These are phyloP conservation scores for Lactifluus volemus DNA, from an alignment of 768 basidiomycete species.

Conservation along the genomic window DNA sequence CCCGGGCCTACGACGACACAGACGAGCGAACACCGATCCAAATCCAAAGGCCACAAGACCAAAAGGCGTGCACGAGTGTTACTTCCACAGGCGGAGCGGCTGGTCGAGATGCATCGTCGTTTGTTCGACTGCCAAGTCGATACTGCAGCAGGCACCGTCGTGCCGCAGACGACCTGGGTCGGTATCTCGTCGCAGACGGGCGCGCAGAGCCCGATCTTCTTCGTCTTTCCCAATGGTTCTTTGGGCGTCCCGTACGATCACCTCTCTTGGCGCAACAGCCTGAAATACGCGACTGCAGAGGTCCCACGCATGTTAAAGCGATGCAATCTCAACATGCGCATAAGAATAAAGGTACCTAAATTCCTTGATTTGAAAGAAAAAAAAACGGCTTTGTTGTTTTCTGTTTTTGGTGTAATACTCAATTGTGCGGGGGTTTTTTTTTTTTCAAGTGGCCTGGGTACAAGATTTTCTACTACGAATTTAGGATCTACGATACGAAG, in stretches of 20 bases:
- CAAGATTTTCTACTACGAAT: conserved; percentile 3
- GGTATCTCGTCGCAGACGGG: not conserved
- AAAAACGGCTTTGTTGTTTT: no score
- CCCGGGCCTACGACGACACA: not conserved
- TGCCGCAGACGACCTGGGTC: conserved; percentile 6
- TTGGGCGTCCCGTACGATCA: conserved; percentile 6
- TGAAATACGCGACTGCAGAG: not conserved
- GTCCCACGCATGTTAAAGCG: not conserved
- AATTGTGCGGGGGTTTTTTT: no score
- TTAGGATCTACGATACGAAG: conserved; percentile 3
- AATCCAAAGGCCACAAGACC: not conserved
- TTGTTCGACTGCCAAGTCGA: not conserved
- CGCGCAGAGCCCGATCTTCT: not conserved
- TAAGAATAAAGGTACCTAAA: not conserved
- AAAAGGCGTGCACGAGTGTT: not conserved
- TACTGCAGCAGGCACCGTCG: conserved; percentile 2
- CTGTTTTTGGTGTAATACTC: no score
- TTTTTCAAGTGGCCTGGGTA: conserved; percentile 10
- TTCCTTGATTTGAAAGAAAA: no score
- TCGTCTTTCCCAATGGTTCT: not conserved
- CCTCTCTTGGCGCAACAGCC: not conserved
- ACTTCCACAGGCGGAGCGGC: not conserved
- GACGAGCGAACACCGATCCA: not conserved
- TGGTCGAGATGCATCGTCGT: not conserved
- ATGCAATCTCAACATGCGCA: not conserved